Conservation (phyloP, 345 rosid genomes). For the Pelargonium nanum region DNA sequence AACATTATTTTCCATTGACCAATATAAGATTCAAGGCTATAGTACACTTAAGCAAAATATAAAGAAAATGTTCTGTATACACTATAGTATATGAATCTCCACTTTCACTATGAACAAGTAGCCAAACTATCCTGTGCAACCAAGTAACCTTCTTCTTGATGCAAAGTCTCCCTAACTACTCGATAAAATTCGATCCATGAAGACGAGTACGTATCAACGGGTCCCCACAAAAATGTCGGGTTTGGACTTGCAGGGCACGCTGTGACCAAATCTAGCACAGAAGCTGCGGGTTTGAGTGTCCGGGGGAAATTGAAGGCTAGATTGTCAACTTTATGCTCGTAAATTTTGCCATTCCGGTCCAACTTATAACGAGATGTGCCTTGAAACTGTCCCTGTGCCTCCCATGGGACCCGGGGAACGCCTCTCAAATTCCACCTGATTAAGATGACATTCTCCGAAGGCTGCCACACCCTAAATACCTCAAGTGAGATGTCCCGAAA, state of each 20-base stretch:
- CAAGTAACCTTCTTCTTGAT: conserved; percentile 28
- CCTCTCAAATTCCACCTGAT: conserved; percentile 91
- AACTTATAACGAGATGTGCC: conserved; percentile 85
- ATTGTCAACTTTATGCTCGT: conserved; percentile 87
- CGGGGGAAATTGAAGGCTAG: conserved; percentile 85
- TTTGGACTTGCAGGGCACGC: conserved; percentile 82
- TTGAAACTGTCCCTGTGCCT: conserved; percentile 84
- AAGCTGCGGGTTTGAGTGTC: conserved; percentile 53
- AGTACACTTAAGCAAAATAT: not conserved
- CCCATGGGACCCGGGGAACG: conserved; percentile 93
- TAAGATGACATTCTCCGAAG: conserved; percentile 83
- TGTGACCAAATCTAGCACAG: conserved; percentile 72
- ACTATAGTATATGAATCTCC: conserved; percentile 5
- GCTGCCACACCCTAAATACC: conserved; percentile 84
- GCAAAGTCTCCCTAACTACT: conserved; percentile 51
- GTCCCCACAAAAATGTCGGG: conserved; percentile 64
- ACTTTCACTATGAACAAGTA: conserved; percentile 40
- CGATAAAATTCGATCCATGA: conserved; percentile 67
- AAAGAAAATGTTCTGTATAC: conserved; percentile 11
- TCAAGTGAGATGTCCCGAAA: conserved; percentile 77
- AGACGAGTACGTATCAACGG: conserved; percentile 42
- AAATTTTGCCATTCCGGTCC: conserved; percentile 74
- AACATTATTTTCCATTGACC: conserved; percentile 7
- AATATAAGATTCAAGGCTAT: conserved; percentile 1
- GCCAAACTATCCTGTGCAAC: conserved; percentile 40